These are phyloP conservation scores for Tylopilus vinaceipallidus DNA, from an alignment of 768 basidiomycete genomes.

Conservation along the genomic window DNA sequence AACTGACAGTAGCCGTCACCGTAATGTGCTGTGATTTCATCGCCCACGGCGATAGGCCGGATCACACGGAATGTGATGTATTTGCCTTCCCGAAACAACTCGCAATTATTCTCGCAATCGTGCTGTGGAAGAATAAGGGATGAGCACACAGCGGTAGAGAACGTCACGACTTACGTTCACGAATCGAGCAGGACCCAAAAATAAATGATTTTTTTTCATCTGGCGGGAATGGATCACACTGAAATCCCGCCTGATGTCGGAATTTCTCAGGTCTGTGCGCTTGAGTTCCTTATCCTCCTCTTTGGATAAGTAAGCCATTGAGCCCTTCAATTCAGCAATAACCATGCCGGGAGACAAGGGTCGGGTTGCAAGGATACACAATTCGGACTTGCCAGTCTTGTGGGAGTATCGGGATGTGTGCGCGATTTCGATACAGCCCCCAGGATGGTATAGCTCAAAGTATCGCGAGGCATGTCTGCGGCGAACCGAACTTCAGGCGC, in stretches of 20 bases:
- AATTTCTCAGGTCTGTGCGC: slow-evolving; percentile 66
- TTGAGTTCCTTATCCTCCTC: slow-evolving; percentile 87
- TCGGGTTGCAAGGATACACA: slow-evolving; percentile 84
- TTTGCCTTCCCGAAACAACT: slow-evolving; percentile 83
- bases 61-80: slow-evolving; percentile 88
- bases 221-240: slow-evolving; percentile 90
- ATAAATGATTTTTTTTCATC: slow-evolving; percentile 90
- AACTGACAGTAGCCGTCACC: slow-evolving; percentile 87
- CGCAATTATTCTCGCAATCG: slow-evolving; percentile 87
- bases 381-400: slow-evolving; percentile 83
- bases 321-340: slow-evolving; percentile 85
- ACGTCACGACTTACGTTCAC: slow-evolving; percentile 67
- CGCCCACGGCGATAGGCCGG: slow-evolving; percentile 72
- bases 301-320: slow-evolving; percentile 84
- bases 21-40: slow-evolving; percentile 89
- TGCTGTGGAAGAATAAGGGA: slow-evolving; percentile 48
- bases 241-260: slow-evolving; percentile 81
- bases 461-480: slow-evolving; percentile 83
- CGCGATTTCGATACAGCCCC: slow-evolving; percentile 82
- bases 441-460: slow-evolving; percentile 82
- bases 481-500: slow-evolving; percentile 27
- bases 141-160: background rate
- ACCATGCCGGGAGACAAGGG: slow-evolving; percentile 64
- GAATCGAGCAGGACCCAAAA: slow-evolving; percentile 88
- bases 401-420: slow-evolving; percentile 87